phyloP scores from a whole-genome alignment of 768 basidiomycete genomes.

The Macrocybe gigantea region DNA sequence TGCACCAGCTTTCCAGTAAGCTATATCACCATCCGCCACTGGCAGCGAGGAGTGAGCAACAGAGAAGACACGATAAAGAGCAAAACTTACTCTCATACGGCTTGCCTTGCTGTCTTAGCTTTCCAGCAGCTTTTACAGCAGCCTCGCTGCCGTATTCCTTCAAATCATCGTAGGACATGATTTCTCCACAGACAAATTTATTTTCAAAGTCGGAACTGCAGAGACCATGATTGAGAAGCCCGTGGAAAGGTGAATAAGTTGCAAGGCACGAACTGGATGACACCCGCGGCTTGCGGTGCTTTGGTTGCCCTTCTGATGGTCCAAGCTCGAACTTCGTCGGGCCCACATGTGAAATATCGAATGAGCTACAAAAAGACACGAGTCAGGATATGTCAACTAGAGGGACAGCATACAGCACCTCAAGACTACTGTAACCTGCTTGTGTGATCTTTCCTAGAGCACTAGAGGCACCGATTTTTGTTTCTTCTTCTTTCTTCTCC shows the following conservation, averaged over 20 bases:
- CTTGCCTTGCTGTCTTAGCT: slow-evolving; percentile 93
- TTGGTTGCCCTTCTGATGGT: slow-evolving; percentile 92
- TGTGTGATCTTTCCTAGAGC: slow-evolving; percentile 92
- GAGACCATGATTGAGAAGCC: neutral
- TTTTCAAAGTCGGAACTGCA: slow-evolving; percentile 91
- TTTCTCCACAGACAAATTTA: slow-evolving; percentile 96
- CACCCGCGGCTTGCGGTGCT: slow-evolving; percentile 96
- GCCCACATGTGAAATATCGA: slow-evolving; percentile 96
- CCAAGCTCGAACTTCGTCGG: slow-evolving; percentile 97
- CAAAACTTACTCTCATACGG: slow-evolving; percentile 81
- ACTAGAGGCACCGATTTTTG: slow-evolving; percentile 66
- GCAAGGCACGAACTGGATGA: slow-evolving; percentile 76
- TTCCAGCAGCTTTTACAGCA: slow-evolving; percentile 92
- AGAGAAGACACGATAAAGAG: slow-evolving; percentile 1
- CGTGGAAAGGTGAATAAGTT: neutral
- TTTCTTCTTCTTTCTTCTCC: slow-evolving; percentile 74
- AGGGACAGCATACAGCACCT: slow-evolving; percentile 40
- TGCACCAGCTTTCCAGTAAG: slow-evolving; percentile 84
- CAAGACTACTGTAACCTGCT: slow-evolving; percentile 83
- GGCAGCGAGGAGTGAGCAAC: slow-evolving; percentile 4
- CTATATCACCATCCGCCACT: slow-evolving; percentile 90
- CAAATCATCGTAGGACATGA: slow-evolving; percentile 89
- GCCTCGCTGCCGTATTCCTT: slow-evolving; percentile 87
- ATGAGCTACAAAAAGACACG: slow-evolving; percentile 52
- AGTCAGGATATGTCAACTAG: neutral